These are phyloP conservation scores for Suillus subalutaceus DNA, from an alignment of 768 basidiomycete genomes.

Conservation along the genomic window DNA sequence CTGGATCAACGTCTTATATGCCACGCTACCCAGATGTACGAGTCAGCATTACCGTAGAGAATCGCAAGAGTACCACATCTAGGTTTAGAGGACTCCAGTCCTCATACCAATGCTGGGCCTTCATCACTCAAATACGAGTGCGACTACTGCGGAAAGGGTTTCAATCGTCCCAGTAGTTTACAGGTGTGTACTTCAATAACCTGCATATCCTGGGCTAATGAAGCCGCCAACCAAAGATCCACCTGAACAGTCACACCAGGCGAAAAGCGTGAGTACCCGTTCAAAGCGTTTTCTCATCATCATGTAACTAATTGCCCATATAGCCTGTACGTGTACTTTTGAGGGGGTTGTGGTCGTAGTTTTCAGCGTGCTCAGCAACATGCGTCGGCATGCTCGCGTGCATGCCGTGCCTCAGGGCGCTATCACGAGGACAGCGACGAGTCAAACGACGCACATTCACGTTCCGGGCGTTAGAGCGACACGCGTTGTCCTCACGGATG, in stretches of 20 bases:
- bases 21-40: constrained; percentile 23
- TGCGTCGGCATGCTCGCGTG: constrained; percentile 82
- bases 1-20: constrained; percentile 19
- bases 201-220: constrained; percentile 13
- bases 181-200: constrained; percentile 49
- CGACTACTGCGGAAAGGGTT: constrained; percentile 76
- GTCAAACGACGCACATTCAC: constrained; percentile 40
- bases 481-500: constrained; percentile 3
- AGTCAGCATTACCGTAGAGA: constrained; percentile 25
- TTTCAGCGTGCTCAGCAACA: constrained; percentile 89
- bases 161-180: constrained; percentile 82
- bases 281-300: constrained; percentile 15
- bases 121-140: constrained; percentile 70
- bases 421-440: constrained; percentile 50
- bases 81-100: constrained; percentile 19
- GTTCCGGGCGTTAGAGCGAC: constrained; percentile 18
- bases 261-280: constrained; percentile 68
- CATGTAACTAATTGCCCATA: constrained; percentile 6
- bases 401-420: constrained; percentile 44
- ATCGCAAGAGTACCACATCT: constrained; percentile 9
- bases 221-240: constrained; percentile 53
- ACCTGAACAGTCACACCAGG: constrained; percentile 85
- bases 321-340: constrained; percentile 77
- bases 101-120: constrained; percentile 23
- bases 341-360: constrained; percentile 74